phyloP scores from a whole-genome alignment of 208 protist genomes.

The Acanthamoeba comandoni region DNA sequence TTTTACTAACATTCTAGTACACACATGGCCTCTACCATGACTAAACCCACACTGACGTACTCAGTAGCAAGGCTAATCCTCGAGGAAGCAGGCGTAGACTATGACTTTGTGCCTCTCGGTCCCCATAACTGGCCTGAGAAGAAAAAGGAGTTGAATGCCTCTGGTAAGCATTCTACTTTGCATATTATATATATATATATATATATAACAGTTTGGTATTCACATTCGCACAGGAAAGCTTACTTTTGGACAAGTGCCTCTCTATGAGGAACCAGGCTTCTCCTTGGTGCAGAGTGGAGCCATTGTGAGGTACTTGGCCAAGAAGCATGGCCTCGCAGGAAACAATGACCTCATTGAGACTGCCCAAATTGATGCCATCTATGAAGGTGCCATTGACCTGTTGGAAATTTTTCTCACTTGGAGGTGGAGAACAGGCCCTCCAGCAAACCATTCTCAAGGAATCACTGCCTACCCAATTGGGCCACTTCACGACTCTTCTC shows the following conservation, averaged over 20 bases:
- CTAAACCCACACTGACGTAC: constrained; percentile 69
- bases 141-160: not conserved
- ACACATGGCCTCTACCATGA: not conserved
- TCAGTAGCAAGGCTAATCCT: constrained; percentile 13
- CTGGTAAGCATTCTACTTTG: too few relatives aligned
- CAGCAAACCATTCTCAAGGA: not conserved
- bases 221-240: not conserved
- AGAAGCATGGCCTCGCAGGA: constrained; percentile 40
- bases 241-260: constrained; percentile 45
- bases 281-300: constrained; percentile 21
- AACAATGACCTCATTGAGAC: not conserved
- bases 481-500: not conserved
- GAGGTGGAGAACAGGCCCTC: not conserved
- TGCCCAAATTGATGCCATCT: constrained; percentile 6
- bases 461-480: not conserved
- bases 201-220: too few relatives aligned
- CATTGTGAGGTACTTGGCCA: constrained; percentile 49
- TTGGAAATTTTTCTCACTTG: not conserved
- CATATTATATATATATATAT: too few relatives aligned
- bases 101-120: constrained; percentile 33
- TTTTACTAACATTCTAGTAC: too few relatives aligned
- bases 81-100: constrained; percentile 46
- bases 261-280: constrained; percentile 57
- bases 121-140: constrained; percentile 24
- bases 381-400: constrained; percentile 42